These are phyloP conservation scores for Samsoniella hepiali DNA, from an alignment of 2,329 filamentous ascomycete genomes.

Conservation along the genomic window DNA sequence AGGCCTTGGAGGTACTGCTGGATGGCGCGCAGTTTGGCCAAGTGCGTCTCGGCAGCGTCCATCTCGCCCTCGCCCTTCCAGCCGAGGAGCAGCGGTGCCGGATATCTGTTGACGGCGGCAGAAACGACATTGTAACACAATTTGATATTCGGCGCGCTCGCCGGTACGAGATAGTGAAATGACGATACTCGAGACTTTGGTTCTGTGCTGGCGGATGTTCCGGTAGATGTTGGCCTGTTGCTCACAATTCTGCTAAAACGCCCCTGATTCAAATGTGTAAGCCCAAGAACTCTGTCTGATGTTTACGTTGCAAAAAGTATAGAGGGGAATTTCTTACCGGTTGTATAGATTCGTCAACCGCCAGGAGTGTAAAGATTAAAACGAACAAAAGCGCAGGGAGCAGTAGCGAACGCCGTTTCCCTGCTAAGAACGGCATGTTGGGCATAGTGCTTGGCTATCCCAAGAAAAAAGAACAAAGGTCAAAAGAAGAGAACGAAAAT, in stretches of 20 bases:
- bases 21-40: slow-evolving; percentile 39
- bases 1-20: slow-evolving; percentile 34
- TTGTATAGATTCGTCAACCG: slow-evolving; percentile 12
- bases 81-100: slow-evolving; percentile 37
- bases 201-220: background rate
- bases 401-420: background rate
- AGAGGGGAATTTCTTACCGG: slow-evolving; percentile 1
- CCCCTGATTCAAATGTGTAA: slow-evolving; percentile 2
- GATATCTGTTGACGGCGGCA: slow-evolving; percentile 36
- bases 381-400: slow-evolving; percentile 1
- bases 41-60: slow-evolving; percentile 35
- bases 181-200: slow-evolving; percentile 25
- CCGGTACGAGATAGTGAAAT: slow-evolving; percentile 39
- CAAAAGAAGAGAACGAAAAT: background rate
- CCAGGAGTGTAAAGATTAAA: slow-evolving; percentile 14
- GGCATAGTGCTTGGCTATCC: background rate
- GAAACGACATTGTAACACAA: slow-evolving; percentile 40
- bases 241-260: slow-evolving; percentile 9
- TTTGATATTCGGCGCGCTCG: slow-evolving; percentile 34
- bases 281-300: background rate
- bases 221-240: background rate
- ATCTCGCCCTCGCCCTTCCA: slow-evolving; percentile 36
- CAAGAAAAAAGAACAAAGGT: background rate
- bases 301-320: background rate
- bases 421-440: slow-evolving; percentile 11